Percentiles rank a stretch among this genome's conserved stretches.
phyloP scores from a whole-genome alignment of 163 green algal species.

The Chloromonas sp. region DNA sequence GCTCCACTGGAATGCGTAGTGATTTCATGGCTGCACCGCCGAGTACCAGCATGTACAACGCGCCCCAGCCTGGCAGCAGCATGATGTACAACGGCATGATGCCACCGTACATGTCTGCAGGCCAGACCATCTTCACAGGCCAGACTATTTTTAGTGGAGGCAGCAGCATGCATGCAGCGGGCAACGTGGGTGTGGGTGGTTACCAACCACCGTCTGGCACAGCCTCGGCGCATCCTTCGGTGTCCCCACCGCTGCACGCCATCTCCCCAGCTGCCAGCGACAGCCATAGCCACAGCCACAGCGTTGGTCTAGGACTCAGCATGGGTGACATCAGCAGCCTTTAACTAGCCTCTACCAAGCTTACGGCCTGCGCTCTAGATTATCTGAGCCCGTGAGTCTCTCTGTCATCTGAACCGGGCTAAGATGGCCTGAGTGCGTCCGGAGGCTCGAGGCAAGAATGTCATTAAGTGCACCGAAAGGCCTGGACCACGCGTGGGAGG shows the following conservation, averaged over 20 bases:
- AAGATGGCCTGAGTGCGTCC: too few relatives aligned
- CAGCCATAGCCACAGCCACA: neutral
- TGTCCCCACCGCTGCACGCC: neutral
- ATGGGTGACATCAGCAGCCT: neutral
- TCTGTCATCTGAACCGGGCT: too few relatives aligned
- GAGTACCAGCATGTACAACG: neutral
- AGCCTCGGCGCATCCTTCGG: neutral
- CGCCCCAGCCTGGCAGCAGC: too few relatives aligned
- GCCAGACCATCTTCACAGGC: neutral
- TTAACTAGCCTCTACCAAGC: too few relatives aligned
- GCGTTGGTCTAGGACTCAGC: neutral
- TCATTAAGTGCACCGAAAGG: too few relatives aligned
- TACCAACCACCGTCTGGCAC: neutral
- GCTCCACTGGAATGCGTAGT: neutral
- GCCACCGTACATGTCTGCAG: neutral
- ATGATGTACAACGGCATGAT: neutral
- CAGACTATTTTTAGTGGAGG: neutral
- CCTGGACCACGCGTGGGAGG: too few relatives aligned
- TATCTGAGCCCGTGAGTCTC: too few relatives aligned
- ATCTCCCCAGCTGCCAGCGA: neutral
- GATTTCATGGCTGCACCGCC: neutral
- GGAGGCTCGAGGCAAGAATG: too few relatives aligned
- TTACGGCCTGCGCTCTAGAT: too few relatives aligned
- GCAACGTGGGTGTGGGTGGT: neutral
- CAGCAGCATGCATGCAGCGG: neutral